Evolutionary conservation across 352 stramenopile species (phyloP).

Genomic region (Phytophthora pisi): DNA sequence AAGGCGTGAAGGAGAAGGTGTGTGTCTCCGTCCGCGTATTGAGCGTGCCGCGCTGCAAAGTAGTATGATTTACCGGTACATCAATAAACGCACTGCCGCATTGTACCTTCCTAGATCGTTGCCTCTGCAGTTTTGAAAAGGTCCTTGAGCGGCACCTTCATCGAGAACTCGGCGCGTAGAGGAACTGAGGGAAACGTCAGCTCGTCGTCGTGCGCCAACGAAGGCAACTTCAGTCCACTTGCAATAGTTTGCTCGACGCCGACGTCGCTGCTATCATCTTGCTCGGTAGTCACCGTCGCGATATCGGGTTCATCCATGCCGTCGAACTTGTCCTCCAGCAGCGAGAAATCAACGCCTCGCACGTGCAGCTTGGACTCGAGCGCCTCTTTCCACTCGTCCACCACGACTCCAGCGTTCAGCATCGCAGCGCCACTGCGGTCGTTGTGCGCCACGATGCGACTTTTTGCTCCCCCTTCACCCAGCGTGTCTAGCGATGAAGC

Average conservation of each 20-base stretch:
- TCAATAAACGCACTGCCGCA: conserved; percentile 8
- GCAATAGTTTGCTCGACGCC: conserved; percentile 1
- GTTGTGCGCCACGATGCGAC: conserved; percentile 25
- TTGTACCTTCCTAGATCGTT: conserved; percentile 39
- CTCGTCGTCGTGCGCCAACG: conserved; percentile 32
- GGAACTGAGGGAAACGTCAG: conserved; percentile 32
- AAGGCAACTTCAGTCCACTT: conserved; percentile 25
- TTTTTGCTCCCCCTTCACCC: conserved; percentile 12
- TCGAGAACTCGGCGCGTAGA: conserved; percentile 33
- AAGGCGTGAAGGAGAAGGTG: background rate
- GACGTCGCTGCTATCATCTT: conserved; percentile 7
- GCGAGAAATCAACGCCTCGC: conserved; percentile 48
- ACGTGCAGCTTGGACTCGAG: conserved; percentile 27
- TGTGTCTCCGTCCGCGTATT: conserved; percentile 1
- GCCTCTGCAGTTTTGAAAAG: conserved; percentile 46
- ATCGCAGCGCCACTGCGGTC: conserved; percentile 35
- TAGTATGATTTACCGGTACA: background rate
- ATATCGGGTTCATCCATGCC: background rate
- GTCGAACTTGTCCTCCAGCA: conserved; percentile 34
- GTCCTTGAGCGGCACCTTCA: conserved; percentile 47
- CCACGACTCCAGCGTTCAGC: conserved; percentile 30
- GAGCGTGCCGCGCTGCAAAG: background rate
- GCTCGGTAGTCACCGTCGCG: background rate
- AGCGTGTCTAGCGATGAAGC: background rate
- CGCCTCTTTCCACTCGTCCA: conserved; percentile 45